These are phyloP conservation scores for Somion occarium DNA, from an alignment of 1,284 basidiomycete genomes.

Conservation along the genomic window DNA sequence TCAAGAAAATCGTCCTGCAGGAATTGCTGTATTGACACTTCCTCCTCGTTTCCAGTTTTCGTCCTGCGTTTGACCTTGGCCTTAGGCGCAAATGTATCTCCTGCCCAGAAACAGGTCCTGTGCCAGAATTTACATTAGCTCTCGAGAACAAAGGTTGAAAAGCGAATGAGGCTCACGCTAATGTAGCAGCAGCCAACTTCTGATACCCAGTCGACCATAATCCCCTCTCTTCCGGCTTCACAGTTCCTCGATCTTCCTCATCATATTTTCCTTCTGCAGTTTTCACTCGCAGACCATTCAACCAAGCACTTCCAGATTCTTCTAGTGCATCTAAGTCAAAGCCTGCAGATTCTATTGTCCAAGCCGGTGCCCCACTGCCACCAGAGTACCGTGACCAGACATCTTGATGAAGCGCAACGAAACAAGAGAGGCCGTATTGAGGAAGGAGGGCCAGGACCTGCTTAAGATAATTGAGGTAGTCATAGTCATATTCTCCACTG, in stretches of 20 bases:
- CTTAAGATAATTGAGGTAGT: conserved; percentile 82
- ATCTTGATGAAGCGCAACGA: conserved; percentile 85
- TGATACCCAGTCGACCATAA: conserved; percentile 91
- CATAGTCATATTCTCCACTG: conserved; percentile 79
- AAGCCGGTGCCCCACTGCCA: conserved; percentile 89
- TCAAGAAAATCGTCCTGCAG: conserved; percentile 81
- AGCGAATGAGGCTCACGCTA: conserved; percentile 58
- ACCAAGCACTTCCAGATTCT: conserved; percentile 79
- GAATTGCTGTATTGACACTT: conserved; percentile 74
- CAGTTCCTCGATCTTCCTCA: conserved; percentile 43
- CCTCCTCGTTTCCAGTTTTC: conserved; percentile 39
- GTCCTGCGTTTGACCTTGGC: conserved; percentile 37
- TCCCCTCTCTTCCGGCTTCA: conserved; percentile 69
- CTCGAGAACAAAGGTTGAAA: conserved; percentile 7
- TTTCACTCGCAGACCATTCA: conserved; percentile 62
- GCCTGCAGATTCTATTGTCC: conserved; percentile 81
- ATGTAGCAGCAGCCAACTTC: conserved; percentile 83
- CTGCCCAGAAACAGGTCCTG: conserved; percentile 86
- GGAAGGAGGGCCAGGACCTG: conserved; percentile 73
- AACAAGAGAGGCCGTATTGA: conserved; percentile 76
- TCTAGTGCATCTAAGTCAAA: conserved; percentile 77
- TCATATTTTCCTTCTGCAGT: background rate
- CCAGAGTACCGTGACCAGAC: conserved; percentile 96
- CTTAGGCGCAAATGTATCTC: conserved; percentile 80
- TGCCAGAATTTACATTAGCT: conserved; percentile 20